Conservation (phyloP, 106 monocot species). For the Gastrodia elata region DNA sequence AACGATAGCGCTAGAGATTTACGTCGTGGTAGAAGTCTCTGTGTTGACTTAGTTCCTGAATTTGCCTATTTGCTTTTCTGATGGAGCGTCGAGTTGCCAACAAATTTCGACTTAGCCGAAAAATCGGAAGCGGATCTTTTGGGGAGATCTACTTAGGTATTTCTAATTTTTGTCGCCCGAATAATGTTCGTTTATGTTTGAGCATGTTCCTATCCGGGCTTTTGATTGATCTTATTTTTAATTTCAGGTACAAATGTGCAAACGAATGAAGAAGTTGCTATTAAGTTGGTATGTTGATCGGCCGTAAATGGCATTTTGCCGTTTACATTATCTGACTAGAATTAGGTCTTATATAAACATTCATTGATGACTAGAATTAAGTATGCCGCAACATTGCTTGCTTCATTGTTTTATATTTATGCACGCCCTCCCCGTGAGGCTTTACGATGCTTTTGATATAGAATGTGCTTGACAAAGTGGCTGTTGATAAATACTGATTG, state of each 20-base stretch:
- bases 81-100: constrained; percentile 67
- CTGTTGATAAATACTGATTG: neutral
- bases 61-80: neutral
- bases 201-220: neutral
- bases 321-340: neutral
- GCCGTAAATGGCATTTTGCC: neutral
- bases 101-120: constrained; percentile 58
- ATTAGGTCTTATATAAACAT: neutral
- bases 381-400: neutral
- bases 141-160: constrained; percentile 75
- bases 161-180: neutral
- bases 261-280: constrained; percentile 73
- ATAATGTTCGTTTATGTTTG: neutral
- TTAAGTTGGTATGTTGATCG: constrained; percentile 50
- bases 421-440: neutral
- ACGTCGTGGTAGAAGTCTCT: neutral
- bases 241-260: constrained; percentile 52
- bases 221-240: constrained; percentile 4
- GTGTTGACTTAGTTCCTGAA: neutral
- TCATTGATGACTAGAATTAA: neutral
- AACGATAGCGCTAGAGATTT: neutral
- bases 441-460: neutral
- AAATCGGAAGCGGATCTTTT: constrained; percentile 73
- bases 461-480: neutral
- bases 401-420: neutral